Base-by-base conservation (phyloP, 352 stramenopile species). In the Thraustotheca clavata region DNA sequence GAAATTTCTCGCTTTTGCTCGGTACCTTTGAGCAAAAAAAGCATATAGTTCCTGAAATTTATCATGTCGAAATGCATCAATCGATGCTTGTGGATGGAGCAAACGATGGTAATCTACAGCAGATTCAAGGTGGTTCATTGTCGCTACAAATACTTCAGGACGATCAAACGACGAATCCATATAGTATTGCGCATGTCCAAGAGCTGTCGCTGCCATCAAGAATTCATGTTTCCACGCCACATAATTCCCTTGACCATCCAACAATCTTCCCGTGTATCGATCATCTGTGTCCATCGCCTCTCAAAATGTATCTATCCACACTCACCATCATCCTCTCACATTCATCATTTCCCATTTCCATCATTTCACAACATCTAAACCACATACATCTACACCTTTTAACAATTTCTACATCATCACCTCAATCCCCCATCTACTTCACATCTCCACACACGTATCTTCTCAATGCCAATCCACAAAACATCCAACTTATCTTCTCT, bases 171-270 rank as follows among this genome's bases (percentile, higher is more conserved):
- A n/a, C 20, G 57, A 29, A n/a, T 50, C 38, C 1, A 43, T 65
- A 46, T 65, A 65, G 39, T 65, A 65, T 33, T 5, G 39, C 20
- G 33, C 33, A 18, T 33, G 57, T 18, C 57, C 57, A 1, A 34
- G 35, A 8, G 57, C 38, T 1, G 57, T 40, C 27, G 57, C 57
- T 16, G 57, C 36, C 22, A 43, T 27, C n/a, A 43, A 34, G 26
- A 65, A 65, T 22, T 27, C 57, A 20, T 32, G 36, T 18, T 65
- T 55, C 57, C 57, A 65, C 39, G 57, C 32, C 31, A 11, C 3
- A 26, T 57, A 65, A 22, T 41, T 41, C 27, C 34, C 39, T 16
- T 41, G 11, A 24, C 12, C 43, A 9, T 18, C 43, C 9, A 52
- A 31, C 43, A 47, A n/a, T n/a, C n/a, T n/a, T 4, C 39, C 39